Conservation (phyloP, 257 asterid species). For the Misopates orontium region DNA sequence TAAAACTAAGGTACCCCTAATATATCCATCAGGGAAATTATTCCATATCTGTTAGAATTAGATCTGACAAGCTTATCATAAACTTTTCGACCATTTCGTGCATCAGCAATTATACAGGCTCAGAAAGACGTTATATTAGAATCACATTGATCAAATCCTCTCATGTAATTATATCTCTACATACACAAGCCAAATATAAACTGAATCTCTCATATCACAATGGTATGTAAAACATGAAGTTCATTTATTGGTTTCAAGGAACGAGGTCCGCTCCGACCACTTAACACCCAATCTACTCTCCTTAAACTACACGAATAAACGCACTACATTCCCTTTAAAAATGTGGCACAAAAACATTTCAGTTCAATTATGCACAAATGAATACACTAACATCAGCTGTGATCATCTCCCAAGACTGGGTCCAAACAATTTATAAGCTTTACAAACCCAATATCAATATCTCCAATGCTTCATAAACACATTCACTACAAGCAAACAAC, state of each 20-base stretch:
- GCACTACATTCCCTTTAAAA: too few species aligned
- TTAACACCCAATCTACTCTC: too few species aligned
- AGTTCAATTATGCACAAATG: background rate
- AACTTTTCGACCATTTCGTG: background rate
- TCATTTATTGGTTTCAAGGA: too few species aligned
- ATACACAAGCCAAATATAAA: background rate
- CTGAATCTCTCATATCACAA: too few species aligned
- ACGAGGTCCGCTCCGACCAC: background rate
- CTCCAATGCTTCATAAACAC: background rate
- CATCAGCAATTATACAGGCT: too few species aligned
- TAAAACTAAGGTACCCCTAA: background rate
- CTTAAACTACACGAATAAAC: too few species aligned
- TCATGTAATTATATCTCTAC: background rate
- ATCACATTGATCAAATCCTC: background rate
- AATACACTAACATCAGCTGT: background rate
- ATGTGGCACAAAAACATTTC: too few species aligned
- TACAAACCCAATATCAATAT: background rate
- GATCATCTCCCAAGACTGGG: background rate
- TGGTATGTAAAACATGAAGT: background rate
- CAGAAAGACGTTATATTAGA: too few species aligned
- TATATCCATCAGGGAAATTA: background rate
- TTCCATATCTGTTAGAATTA: background rate
- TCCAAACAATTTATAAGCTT: slow-evolving; percentile 1
- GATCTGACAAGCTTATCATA: background rate
- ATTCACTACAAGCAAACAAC: slow-evolving; percentile 1